Percentiles rank a stretch among this genome's conserved stretches.
phyloP scores from a whole-genome alignment of 2,329 filamentous ascomycete species.

The Diplocarpon mali region DNA sequence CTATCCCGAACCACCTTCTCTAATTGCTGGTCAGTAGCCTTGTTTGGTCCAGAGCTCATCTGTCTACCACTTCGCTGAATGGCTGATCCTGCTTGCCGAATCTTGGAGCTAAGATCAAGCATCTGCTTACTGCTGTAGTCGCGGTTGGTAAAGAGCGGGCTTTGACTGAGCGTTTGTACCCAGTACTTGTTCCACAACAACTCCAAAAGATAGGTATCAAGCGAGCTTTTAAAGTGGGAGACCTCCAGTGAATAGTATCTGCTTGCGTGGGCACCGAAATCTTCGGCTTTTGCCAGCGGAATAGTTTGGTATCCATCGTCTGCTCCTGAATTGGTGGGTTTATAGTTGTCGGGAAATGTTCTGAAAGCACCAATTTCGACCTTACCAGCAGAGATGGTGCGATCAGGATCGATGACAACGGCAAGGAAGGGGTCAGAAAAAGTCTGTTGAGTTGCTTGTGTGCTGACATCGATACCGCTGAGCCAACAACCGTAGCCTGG shows the following conservation, averaged over 20 bases:
- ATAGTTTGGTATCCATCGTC: slow-evolving; percentile 63
- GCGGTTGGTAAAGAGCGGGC: slow-evolving; percentile 79
- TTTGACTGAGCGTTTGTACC: slow-evolving; percentile 91
- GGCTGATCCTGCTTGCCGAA: slow-evolving; percentile 47
- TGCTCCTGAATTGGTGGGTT: slow-evolving; percentile 36
- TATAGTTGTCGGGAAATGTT: slow-evolving; percentile 71
- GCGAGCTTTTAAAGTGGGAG: slow-evolving; percentile 85
- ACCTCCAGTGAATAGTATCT: slow-evolving; percentile 89
- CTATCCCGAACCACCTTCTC: slow-evolving; percentile 43
- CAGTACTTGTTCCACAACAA: slow-evolving; percentile 98
- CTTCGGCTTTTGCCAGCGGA: slow-evolving; percentile 84
- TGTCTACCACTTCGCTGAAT: slow-evolving; percentile 29
- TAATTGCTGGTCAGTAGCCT: slow-evolving; percentile 36
- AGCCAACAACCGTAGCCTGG: slow-evolving; percentile 98
- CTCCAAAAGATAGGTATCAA: slow-evolving; percentile 79
- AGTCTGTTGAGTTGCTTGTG: slow-evolving; percentile 74
- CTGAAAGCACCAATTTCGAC: slow-evolving; percentile 94
- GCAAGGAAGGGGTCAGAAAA: slow-evolving; percentile 88
- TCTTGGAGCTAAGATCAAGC: slow-evolving; percentile 73
- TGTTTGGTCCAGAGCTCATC: slow-evolving; percentile 10
- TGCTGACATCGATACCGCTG: slow-evolving; percentile 87
- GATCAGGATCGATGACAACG: slow-evolving; percentile 91
- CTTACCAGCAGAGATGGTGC: slow-evolving; percentile 87
- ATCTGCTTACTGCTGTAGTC: slow-evolving; percentile 93
- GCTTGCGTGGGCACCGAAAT: slow-evolving; percentile 86